Base-by-base conservation (phyloP, 495 filamentous ascomycete genomes). In the Annulohypoxylon bovei region DNA sequence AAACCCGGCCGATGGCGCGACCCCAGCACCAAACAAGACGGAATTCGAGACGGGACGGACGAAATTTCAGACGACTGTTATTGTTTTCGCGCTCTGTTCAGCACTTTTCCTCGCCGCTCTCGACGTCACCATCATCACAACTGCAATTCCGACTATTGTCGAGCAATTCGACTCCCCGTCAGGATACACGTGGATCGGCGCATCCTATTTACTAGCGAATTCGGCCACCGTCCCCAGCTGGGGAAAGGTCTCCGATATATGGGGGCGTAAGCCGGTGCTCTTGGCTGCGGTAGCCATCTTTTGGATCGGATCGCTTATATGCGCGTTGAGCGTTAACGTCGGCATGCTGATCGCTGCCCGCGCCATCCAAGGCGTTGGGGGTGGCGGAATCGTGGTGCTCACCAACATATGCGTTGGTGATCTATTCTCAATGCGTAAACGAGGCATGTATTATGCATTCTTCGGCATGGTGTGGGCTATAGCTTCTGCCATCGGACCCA, bases 191-290 rank as follows among this genome's bases (percentile, higher is more conserved):
- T 93, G 91, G 91, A 90, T 93, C 66, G 89, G 88, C 6, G 86
- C 87, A 6, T 86, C 88, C 3, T 91, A 88, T 62, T 79, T 90
- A 2, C 83, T 94, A 6, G 90, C 87, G 16, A 90, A 88, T 75
- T 82, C 88, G 1, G 88, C 92, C 3, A 87, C 87, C n/a, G 86
- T 88, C 8, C 90, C 91, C 1, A 83, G 87, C 57, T 94, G 92
- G 92, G 92, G 91, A 3, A 93, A 93, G 73, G 76, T 93, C 46
- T 89, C 86, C 73, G 93, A 95, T 68, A 94, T 95, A 64, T 95
- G 88, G 84, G 93, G 93, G 0, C 87, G 93, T 35, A 97, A 95
- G 73, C 88, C 86, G 4, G 88, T 94, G 39, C 82, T 95, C 37
- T 80, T 97, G 23, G 60, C 88, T 7, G 91, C 92, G 27, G 91